Percentiles rank a stretch among this genome's conserved stretches.
Evolutionary conservation across 139 green algal species (phyloP).

Genomic region (Zygnema circumcarinatum): DNA sequence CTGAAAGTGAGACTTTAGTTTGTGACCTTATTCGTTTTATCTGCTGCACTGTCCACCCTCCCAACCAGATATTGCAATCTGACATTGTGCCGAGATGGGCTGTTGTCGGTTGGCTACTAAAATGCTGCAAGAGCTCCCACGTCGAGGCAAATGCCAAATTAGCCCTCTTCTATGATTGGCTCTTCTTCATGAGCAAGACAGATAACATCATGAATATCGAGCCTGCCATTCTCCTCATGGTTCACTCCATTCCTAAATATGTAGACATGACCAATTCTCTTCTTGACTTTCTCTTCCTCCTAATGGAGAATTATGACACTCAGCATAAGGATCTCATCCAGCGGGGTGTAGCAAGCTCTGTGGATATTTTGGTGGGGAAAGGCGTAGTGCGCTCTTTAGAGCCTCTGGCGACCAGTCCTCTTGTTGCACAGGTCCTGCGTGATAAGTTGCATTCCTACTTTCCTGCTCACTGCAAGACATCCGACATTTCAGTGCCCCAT

Average conservation of each 20-base stretch:
- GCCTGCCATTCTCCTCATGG: constrained; percentile 62
- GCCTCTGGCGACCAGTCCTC: constrained; percentile 12
- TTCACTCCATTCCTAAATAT: constrained; percentile 64
- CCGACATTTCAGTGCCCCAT: neutral
- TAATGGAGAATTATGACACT: constrained; percentile 49
- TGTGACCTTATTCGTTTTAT: constrained; percentile 58
- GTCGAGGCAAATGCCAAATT: constrained; percentile 56
- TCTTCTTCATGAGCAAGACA: constrained; percentile 51
- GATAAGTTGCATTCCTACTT: constrained; percentile 42
- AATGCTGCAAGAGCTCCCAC: constrained; percentile 50
- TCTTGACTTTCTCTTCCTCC: constrained; percentile 57
- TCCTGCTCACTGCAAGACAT: neutral
- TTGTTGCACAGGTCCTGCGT: constrained; percentile 30
- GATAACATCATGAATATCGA: constrained; percentile 67
- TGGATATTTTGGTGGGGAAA: constrained; percentile 41
- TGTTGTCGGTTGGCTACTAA: constrained; percentile 63
- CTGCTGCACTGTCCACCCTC: constrained; percentile 54
- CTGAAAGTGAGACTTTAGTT: constrained; percentile 58
- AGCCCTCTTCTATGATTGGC: constrained; percentile 63
- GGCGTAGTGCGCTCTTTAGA: constrained; percentile 54
- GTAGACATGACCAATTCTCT: constrained; percentile 48
- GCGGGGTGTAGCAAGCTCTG: constrained; percentile 19
- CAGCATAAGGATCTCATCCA: constrained; percentile 36
- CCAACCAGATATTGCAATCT: constrained; percentile 59
- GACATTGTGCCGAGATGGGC: constrained; percentile 58